Evolutionary conservation across 208 protist genomes (phyloP).

Genomic region (Eutreptiella sp.): DNA sequence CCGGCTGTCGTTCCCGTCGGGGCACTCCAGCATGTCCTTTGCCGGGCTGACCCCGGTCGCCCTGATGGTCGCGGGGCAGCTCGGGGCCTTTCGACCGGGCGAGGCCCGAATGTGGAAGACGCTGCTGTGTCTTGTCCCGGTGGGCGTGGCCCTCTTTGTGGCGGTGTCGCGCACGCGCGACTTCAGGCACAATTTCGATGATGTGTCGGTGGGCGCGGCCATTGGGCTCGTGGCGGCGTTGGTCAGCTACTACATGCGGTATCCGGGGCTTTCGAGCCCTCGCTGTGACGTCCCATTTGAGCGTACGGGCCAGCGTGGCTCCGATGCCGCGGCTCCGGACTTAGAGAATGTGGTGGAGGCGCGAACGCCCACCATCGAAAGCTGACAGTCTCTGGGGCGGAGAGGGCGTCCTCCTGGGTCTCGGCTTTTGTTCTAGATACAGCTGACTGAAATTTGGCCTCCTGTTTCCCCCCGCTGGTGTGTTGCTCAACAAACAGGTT

Average conservation of each 20-base stretch:
- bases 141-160: slow-evolving; percentile 52
- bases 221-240: slow-evolving; percentile 47
- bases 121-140: slow-evolving; percentile 47
- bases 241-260: slow-evolving; percentile 17
- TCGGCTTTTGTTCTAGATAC: too few species aligned
- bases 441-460: too few species aligned
- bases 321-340: too few species aligned
- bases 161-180: slow-evolving; percentile 70
- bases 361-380: too few species aligned
- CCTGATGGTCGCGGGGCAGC: slow-evolving; percentile 46
- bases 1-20: slow-evolving; percentile 75
- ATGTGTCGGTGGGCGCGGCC: slow-evolving; percentile 61
- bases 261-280: neutral
- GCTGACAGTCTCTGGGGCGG: too few species aligned
- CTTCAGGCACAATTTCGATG: slow-evolving; percentile 73
- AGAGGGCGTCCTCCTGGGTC: too few species aligned
- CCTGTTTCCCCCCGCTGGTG: too few species aligned
- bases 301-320: too few species aligned
- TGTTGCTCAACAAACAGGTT: too few species aligned
- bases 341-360: too few species aligned
- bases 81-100: slow-evolving; percentile 29
- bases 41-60: slow-evolving; percentile 59
- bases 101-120: slow-evolving; percentile 52
- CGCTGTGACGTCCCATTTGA: slow-evolving; percentile 6
- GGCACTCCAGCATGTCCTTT: slow-evolving; percentile 77